Percentiles rank a stretch among this genome's conserved stretches.
These are phyloP conservation scores for Sporodiniella umbellata DNA, from an alignment of 371 early-diverging fungal species.

Conservation along the genomic window DNA sequence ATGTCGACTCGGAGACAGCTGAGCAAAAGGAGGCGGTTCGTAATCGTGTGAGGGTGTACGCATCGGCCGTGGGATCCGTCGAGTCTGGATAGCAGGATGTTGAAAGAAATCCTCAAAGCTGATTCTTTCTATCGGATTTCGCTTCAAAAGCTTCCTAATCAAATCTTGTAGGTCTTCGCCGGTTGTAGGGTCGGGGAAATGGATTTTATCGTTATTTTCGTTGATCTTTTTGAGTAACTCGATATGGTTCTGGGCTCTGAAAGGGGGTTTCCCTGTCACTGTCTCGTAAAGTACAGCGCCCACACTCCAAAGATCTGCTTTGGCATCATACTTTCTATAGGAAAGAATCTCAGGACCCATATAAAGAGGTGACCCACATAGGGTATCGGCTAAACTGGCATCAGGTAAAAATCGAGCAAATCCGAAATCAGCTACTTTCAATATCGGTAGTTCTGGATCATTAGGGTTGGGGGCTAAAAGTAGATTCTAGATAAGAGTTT, in stretches of 20 bases:
- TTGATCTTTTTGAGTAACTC: conserved; percentile 89
- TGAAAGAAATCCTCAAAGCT: conserved; percentile 90
- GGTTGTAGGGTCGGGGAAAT: conserved; percentile 74
- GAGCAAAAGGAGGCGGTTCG: conserved; percentile 39
- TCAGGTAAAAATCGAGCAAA: conserved; percentile 88
- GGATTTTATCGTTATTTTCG: conserved; percentile 71
- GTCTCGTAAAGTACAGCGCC: conserved; percentile 95
- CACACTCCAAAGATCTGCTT: conserved; percentile 96
- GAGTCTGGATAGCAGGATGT: conserved; percentile 63
- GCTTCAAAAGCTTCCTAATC: conserved; percentile 76
- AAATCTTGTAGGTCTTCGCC: conserved; percentile 79
- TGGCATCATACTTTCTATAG: conserved; percentile 90
- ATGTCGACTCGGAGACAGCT: conserved; percentile 4
- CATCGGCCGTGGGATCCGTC: not conserved
- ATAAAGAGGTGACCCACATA: conserved; percentile 94
- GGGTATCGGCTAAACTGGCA: conserved; percentile 86
- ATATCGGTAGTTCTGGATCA: conserved; percentile 56
- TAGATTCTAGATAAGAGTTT: conserved; percentile 65
- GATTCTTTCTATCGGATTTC: conserved; percentile 83
- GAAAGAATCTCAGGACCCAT: conserved; percentile 97
- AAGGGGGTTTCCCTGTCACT: conserved; percentile 88
- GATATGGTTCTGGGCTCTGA: conserved; percentile 89
- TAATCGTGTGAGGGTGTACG: not conserved
- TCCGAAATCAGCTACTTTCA: conserved; percentile 97
- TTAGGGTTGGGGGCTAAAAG: conserved; percentile 52